Evolutionary conservation across 116 monocot genomes (phyloP), one percentile per base, ranked within the genome.

Genomic region (Trichopus zeylanicus): DNA sequence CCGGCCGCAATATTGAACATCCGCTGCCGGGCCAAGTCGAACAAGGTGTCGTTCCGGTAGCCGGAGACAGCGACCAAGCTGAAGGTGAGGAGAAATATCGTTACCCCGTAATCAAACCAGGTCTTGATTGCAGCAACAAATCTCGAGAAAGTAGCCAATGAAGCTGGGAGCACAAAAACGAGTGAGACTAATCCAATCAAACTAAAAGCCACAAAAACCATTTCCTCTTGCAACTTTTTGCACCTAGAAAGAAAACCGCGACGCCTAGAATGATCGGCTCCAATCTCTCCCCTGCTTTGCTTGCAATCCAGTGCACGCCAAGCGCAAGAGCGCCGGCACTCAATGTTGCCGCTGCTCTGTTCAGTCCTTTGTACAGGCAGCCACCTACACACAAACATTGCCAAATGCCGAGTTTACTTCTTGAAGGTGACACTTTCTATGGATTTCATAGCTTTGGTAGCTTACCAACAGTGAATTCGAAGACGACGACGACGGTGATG

Each of bases 51-150:
- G 29, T 81, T 79, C 0, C 81, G 75, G 46, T 89, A 89, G 5
- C 85, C 76, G n/a, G 89, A 89, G 12, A n/a, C n/a, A 89, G 89
- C 78, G 1, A 89, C 85, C 55, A 89, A 61, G 75, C 89, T 78
- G 71, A 73, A 89, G 26, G 89, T 89, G 46, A 89, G 84, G 67
- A 89, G 85, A 58, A 89, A 89, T 9, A 89, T 85, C 7, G 71
- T 78, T 7, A 85, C 67, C 5, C 89, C 89, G 29, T 89, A 89
- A 59, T 89, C 89, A 55, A 78, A 85, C 65, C 70, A 29, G 0
- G 51, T 42, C 27, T 89, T 89, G 22, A 89, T 65, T 5, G 37
- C 60, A 22, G 89, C 81, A 18, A 85, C 55, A 60, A 89, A 89
- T 26, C 89, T 58, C 8, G 81, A 85, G 55, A 89, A 89, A 1